Conservation (phyloP, 805 yeast genomes). For the Ogataea siamensis region DNA sequence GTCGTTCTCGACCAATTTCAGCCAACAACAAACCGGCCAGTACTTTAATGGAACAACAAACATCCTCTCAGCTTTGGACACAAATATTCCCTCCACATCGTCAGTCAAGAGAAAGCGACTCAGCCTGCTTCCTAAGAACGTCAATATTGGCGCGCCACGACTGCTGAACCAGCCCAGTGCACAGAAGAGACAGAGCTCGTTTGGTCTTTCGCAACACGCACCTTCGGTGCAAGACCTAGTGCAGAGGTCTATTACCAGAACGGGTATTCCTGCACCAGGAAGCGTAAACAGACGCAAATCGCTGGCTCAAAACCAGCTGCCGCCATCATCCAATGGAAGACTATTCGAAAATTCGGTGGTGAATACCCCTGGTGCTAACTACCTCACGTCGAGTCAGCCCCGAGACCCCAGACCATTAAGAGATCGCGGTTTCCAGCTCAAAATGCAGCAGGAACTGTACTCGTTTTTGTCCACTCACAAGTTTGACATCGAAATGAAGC, state of each 20-base stretch:
- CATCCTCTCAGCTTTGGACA: conserved; percentile 13
- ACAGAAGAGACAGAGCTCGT: conserved; percentile 27
- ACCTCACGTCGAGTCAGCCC: conserved; percentile 17
- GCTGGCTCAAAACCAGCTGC: conserved; percentile 11
- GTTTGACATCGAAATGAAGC: conserved; percentile 75
- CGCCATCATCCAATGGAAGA: conserved; percentile 25
- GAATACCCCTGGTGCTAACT: conserved; percentile 17
- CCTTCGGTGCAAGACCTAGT: conserved; percentile 29
- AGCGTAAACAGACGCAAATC: conserved; percentile 18
- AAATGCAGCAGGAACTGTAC: conserved; percentile 64
- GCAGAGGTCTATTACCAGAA: conserved; percentile 30
- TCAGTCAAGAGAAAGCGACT: conserved; percentile 28
- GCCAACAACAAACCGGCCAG: conserved; percentile 16
- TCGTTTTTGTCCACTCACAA: conserved; percentile 60
- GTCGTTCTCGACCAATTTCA: conserved; percentile 18
- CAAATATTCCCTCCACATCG: conserved; percentile 4
- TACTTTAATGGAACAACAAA: conserved; percentile 19
- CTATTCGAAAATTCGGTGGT: conserved; percentile 22
- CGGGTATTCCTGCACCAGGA: conserved; percentile 15
- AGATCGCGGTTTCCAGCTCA: conserved; percentile 64
- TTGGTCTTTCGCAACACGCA: conserved; percentile 22
- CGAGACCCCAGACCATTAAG: conserved; percentile 76
- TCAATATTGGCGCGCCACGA: conserved; percentile 32
- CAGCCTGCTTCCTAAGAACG: conserved; percentile 31
- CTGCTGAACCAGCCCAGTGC: conserved; percentile 25